Base-by-base conservation (phyloP, 2,329 filamentous ascomycete genomes). In the Apiospora koreana region DNA sequence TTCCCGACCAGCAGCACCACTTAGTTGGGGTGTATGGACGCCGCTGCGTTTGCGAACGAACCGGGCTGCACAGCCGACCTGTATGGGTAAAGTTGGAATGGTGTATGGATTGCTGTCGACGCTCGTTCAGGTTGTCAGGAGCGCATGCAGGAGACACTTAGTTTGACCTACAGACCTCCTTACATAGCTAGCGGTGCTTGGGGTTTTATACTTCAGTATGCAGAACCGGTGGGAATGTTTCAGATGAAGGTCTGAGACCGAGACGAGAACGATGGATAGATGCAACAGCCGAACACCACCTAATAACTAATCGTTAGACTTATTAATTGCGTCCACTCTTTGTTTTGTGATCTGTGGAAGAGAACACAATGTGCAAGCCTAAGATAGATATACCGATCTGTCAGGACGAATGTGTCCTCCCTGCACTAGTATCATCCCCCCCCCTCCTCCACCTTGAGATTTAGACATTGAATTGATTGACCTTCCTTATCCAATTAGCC, bases 1-100 rank as follows among this genome's bases (percentile, higher is more conserved):
- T 79, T 79, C 72, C 78, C 77, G 41, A 79, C 76, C 76, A 46
- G 70, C 76, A 31, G 74, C 71, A 66, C 75, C 76, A 72, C 79
- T 75, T 72, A 67, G 10, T 62, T 50, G 12, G 66, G 42, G 23
- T 35, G 54, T 35, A 58, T 58, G 50, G 50, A 35, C 50, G 50
- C 50, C 31, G 50, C 50, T 58, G 50, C 50, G 50, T 58, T 58
- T 35, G 50, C 35, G 50, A 58, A 58, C 28, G 50, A 58, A 16
- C 50, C 50, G 28, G 50, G 50, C 50, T 58, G 50, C 25, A 58
- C 50, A 12, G 50, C 50, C 16, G 50, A 58, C 16, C 28, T 58
- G 50, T 58, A 35, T 35, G 50, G 28, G 31, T 58, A 58, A 28
- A 18, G 31, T 35, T 35, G 41, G 16, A 43, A 43, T 31, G 9